These are phyloP conservation scores for Citrullus mucosospermus DNA, from an alignment of 306 rosid genomes.

Conservation along the genomic window DNA sequence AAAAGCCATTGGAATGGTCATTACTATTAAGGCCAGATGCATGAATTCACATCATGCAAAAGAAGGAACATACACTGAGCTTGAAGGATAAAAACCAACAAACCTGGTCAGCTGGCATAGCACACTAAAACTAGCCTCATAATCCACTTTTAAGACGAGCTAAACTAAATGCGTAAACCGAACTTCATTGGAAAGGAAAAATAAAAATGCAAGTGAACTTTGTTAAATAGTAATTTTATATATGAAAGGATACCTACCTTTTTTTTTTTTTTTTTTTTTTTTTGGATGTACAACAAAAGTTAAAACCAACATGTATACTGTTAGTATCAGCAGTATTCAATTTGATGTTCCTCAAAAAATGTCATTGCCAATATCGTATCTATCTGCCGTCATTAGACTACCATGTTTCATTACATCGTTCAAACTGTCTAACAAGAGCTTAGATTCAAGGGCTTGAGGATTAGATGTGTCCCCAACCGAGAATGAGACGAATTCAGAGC, in stretches of 20 bases:
- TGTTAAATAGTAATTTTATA: background rate
- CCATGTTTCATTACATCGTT: slow-evolving; percentile 47
- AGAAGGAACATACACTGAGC: background rate
- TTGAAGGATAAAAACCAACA: background rate
- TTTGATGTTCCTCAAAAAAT: background rate
- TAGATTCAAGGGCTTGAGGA: slow-evolving; percentile 29
- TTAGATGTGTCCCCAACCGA: slow-evolving; percentile 57
- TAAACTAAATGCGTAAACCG: background rate
- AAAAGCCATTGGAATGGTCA: background rate
- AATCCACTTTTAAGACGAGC: background rate
- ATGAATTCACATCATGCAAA: background rate
- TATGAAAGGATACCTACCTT: background rate
- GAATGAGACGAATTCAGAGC: slow-evolving; percentile 44
- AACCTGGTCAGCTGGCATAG: background rate
- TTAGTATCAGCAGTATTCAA: background rate
- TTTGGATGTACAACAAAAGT: background rate
- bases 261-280: background rate
- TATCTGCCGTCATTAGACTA: slow-evolving; percentile 22
- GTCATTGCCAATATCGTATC: slow-evolving; percentile 15
- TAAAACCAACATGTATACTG: background rate
- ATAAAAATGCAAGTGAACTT: background rate
- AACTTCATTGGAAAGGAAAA: background rate
- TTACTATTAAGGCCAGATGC: background rate
- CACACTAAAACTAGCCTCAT: background rate
- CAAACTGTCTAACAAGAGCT: slow-evolving; percentile 51